Conservation (phyloP, 1,284 basidiomycete genomes). For the Rhodotorula sp. region DNA sequence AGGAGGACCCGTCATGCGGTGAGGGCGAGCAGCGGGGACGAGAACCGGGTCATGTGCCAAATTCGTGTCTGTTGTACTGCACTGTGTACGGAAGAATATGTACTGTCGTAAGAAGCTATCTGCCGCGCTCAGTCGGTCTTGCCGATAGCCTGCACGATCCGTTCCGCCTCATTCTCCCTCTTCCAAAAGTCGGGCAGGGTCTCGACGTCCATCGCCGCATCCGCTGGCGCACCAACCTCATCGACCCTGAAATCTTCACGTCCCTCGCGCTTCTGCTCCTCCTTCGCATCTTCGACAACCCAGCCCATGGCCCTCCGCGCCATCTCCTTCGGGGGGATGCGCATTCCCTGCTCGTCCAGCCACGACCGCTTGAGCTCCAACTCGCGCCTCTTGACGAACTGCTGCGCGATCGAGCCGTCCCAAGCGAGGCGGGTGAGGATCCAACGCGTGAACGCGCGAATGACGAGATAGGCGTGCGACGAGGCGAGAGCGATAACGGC, state of each 20-base stretch:
- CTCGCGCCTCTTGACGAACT: constrained; percentile 59
- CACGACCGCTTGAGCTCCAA: constrained; percentile 57
- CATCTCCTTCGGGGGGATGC: constrained; percentile 22
- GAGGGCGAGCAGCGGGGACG: too few species aligned
- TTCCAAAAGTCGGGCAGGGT: constrained; percentile 20
- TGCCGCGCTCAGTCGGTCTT: constrained; percentile 22
- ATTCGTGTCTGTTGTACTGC: too few species aligned
- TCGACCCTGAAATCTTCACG: constrained; percentile 11
- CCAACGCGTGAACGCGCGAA: constrained; percentile 51
- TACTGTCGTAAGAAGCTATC: too few species aligned
- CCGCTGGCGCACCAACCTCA: constrained; percentile 1
- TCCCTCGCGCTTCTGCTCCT: constrained; percentile 9
- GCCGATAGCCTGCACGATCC: constrained; percentile 8
- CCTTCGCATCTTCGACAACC: constrained; percentile 4
- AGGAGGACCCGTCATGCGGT: too few species aligned
- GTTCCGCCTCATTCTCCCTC: constrained; percentile 17
- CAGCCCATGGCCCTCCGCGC: constrained; percentile 14
- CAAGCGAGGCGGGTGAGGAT: constrained; percentile 70
- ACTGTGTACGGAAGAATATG: too few species aligned
- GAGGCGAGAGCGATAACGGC: constrained; percentile 71
- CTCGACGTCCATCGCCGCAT: constrained; percentile 3
- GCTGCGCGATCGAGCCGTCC: constrained; percentile 66
- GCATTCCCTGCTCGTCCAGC: constrained; percentile 25
- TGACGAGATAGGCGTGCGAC: constrained; percentile 72
- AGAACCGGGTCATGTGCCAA: too few species aligned